These are phyloP conservation scores for Didymella exigua DNA, from an alignment of 2,329 filamentous ascomycete species.

Conservation along the genomic window DNA sequence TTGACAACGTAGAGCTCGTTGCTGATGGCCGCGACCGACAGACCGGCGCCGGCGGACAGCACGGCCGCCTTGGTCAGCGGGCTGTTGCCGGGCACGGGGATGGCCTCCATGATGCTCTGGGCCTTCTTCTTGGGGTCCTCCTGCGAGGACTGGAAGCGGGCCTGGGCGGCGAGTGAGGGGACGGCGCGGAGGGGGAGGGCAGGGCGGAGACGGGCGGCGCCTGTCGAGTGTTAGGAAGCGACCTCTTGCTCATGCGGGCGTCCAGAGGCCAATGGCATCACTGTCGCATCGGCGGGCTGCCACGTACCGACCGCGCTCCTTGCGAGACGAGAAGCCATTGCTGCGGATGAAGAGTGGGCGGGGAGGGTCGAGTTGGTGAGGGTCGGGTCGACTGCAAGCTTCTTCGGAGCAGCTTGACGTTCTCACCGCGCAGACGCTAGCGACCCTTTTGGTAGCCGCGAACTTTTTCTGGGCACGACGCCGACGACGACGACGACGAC, in stretches of 20 bases:
- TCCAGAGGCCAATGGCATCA: slow-evolving; percentile 50
- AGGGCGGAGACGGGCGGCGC: slow-evolving; percentile 84
- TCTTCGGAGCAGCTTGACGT: slow-evolving; percentile 30
- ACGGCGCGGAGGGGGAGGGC: slow-evolving; percentile 75
- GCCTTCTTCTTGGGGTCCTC: slow-evolving; percentile 97
- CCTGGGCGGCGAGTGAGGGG: slow-evolving; percentile 73
- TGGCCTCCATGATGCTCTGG: slow-evolving; percentile 88
- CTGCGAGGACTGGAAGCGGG: slow-evolving; percentile 76
- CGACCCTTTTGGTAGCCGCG: not conserved
- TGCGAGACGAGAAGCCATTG: slow-evolving; percentile 98
- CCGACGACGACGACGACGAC: too few relatives aligned
- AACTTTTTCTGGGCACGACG: slow-evolving; percentile 8
- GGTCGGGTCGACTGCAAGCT: slow-evolving; percentile 14
- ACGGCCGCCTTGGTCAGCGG: slow-evolving; percentile 96
- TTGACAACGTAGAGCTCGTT: slow-evolving; percentile 99
- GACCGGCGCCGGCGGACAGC: slow-evolving; percentile 87
- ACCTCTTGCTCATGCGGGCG: slow-evolving; percentile 30
- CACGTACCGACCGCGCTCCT: slow-evolving; percentile 91
- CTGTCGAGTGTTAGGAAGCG: slow-evolving; percentile 53
- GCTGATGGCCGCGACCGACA: slow-evolving; percentile 94
- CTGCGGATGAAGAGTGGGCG: slow-evolving; percentile 56
- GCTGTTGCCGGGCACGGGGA: slow-evolving; percentile 91
- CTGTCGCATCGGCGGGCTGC: slow-evolving; percentile 24
- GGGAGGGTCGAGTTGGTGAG: slow-evolving; percentile 39
- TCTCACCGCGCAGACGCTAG: slow-evolving; percentile 32